These are phyloP conservation scores for Dendrobium nobile DNA, from an alignment of 106 monocot species.

Conservation along the genomic window DNA sequence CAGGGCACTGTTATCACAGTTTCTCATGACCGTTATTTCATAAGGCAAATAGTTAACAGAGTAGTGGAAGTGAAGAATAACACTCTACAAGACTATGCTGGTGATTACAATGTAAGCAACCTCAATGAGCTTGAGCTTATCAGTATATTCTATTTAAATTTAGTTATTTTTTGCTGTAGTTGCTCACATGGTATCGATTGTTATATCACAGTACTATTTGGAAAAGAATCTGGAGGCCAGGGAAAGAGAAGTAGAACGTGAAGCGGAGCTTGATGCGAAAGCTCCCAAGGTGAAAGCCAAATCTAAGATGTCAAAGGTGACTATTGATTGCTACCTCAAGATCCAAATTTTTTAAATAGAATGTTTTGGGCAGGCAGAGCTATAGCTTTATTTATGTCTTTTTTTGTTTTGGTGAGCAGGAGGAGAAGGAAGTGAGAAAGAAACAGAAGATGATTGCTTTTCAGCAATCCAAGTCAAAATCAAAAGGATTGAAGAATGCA, in stretches of 20 bases:
- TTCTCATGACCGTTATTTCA: conserved; percentile 98
- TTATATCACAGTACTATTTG: conserved; percentile 71
- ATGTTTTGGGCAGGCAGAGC: too few species aligned
- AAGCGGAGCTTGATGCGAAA: conserved; percentile 89
- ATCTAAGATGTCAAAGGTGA: conserved; percentile 99
- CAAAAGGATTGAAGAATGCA: conserved; percentile 79
- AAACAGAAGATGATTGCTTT: conserved; percentile 87
- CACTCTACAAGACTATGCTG: conserved; percentile 79
- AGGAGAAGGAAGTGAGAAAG: conserved; percentile 83
- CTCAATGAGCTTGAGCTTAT: not conserved
- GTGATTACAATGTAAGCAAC: conserved; percentile 85
- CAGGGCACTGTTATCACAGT: conserved; percentile 84
- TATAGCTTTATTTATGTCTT: not conserved
- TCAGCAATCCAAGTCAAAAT: conserved; percentile 86
- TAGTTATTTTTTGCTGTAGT: not conserved
- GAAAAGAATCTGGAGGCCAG: conserved; percentile 97
- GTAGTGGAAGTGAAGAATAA: conserved; percentile 85
- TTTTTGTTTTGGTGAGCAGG: conserved; percentile 32
- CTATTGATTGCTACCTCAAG: not conserved
- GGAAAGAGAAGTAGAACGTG: conserved; percentile 70
- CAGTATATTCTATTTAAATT: not conserved
- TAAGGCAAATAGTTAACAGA: conserved; percentile 92
- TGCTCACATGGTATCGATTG: not conserved
- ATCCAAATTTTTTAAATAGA: not conserved
- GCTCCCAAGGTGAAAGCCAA: conserved; percentile 91